Evolutionary conservation across 169 alveolate genomes (phyloP), one percentile per base, ranked within the genome.

Genomic region (Neospora caninum): DNA sequence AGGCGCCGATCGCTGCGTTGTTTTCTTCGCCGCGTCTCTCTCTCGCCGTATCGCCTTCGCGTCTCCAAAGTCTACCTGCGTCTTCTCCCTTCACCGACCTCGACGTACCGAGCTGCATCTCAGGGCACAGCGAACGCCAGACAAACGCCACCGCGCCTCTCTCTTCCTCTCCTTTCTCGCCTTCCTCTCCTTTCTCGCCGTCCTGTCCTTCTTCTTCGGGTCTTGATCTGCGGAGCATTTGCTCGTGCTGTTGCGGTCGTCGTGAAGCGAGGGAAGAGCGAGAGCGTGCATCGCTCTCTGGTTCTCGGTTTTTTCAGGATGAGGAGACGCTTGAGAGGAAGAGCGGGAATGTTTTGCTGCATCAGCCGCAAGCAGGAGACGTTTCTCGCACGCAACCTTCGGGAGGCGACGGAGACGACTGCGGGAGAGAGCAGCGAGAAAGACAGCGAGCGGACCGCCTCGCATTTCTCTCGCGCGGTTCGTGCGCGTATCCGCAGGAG

Each of bases 131-230:
- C n/a, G n/a, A 27, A 7, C 73, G 7, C 4, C 34, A 64, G 4
- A 13, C n/a, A 64, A 27, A 27, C 31, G n/a, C 73, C 73, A 22
- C 73, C 25, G n/a, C 16, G 4, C n/a, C n/a, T 64, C 73, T 27
- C 73, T 64, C n/a, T 64, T 64, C 34, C n/a, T 22, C 31, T 16
- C 73, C 34, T 64, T 29, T 16, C 41, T 43, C 89, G 20, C 38
- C 89, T 41, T 67, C 67, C 39, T 82, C 89, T 82, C 39, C 89
- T 82, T 82, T 67, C 67, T 10, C 38, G 34, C 54, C 64, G 9
- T 80, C 88, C 36, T 39, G 31, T 39, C 34, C 88, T 20, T 39
- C 53, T 39, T 80, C 88, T 41, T 22, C 54, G 53, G 18, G 22
- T 36, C 34, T 6, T 80, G 54, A 10, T 34, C 7, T 41, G 27